These are phyloP conservation scores for Hortiboletus flavorubellus DNA, from an alignment of 768 basidiomycete species.

Conservation along the genomic window DNA sequence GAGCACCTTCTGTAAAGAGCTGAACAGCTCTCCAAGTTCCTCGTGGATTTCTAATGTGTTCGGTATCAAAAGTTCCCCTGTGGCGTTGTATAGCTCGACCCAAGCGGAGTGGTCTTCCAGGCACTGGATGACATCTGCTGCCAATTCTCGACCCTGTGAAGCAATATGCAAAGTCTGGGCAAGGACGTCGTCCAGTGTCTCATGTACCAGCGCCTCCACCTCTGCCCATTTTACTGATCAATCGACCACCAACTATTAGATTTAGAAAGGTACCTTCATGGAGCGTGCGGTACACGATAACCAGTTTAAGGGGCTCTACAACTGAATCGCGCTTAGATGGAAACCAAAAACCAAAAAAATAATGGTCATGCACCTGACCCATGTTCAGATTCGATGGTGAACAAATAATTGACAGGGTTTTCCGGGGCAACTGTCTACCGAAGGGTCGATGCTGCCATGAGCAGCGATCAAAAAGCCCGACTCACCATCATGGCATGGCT, in stretches of 20 bases:
- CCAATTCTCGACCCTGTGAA: slow-evolving; percentile 41
- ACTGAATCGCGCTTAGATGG: slow-evolving; percentile 39
- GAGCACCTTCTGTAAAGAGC: slow-evolving; percentile 33
- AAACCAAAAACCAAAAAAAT: slow-evolving; percentile 3
- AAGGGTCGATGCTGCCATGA: background rate
- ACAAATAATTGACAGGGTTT: slow-evolving; percentile 76
- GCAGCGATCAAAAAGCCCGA: slow-evolving; percentile 6
- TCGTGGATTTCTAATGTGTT: slow-evolving; percentile 30
- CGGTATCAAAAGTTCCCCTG: slow-evolving; percentile 67
- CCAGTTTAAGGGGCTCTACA: slow-evolving; percentile 56
- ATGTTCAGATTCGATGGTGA: slow-evolving; percentile 63
- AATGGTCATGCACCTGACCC: slow-evolving; percentile 49
- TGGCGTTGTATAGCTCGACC: slow-evolving; percentile 67
- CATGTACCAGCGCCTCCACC: slow-evolving; percentile 59
- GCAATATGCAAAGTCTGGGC: slow-evolving; percentile 32
- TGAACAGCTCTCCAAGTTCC: slow-evolving; percentile 23
- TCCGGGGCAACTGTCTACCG: slow-evolving; percentile 72
- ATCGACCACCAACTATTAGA: background rate
- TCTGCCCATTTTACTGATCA: slow-evolving; percentile 41
- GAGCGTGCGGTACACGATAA: slow-evolving; percentile 74
- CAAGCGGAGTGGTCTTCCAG: slow-evolving; percentile 62
- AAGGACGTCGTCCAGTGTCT: slow-evolving; percentile 43
- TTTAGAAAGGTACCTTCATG: slow-evolving; percentile 61
- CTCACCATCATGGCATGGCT: slow-evolving; percentile 50
- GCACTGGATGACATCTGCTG: slow-evolving; percentile 50